Conservation (phyloP, 306 rosid genomes). For the Neltuma alba region DNA sequence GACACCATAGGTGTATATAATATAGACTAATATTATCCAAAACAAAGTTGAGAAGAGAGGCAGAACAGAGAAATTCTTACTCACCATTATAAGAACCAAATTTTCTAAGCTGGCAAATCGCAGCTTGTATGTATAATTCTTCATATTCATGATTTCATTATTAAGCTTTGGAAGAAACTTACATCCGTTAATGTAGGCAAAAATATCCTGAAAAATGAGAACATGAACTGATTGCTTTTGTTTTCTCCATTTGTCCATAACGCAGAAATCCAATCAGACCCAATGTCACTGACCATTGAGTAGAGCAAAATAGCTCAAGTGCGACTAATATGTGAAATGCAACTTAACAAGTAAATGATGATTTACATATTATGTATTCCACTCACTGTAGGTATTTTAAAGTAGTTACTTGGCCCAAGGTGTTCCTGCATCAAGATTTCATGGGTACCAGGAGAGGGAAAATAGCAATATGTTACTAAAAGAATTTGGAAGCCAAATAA, state of each 20-base stretch:
- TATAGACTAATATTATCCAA: background rate
- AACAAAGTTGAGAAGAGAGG: constrained; percentile 21
- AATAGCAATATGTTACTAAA: constrained; percentile 11
- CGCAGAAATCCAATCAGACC: no score
- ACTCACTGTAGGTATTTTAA: constrained; percentile 84
- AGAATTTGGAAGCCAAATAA: constrained; percentile 4
- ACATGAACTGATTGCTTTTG: constrained; percentile 2
- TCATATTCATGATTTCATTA: constrained; percentile 56
- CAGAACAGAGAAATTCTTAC: constrained; percentile 37
- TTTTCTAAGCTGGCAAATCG: constrained; percentile 77
- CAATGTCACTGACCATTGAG: no score
- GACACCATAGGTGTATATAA: background rate
- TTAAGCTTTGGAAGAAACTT: constrained; percentile 82
- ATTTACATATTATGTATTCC: background rate
- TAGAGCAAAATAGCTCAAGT: no score
- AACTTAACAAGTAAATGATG: background rate
- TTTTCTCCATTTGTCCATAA: no score
- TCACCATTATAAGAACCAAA: constrained; percentile 82
- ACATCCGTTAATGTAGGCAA: constrained; percentile 62
- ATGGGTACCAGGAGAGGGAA: constrained; percentile 16
- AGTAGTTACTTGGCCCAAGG: constrained; percentile 81
- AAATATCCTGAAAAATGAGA: constrained; percentile 54
- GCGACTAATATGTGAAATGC: background rate
- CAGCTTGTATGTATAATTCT: constrained; percentile 65
- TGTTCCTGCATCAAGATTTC: constrained; percentile 56